Evolutionary conservation across 2,329 filamentous ascomycete species (phyloP), one percentile per base, ranked within the genome.

Genomic region (Cladobotryum protrusum): DNA sequence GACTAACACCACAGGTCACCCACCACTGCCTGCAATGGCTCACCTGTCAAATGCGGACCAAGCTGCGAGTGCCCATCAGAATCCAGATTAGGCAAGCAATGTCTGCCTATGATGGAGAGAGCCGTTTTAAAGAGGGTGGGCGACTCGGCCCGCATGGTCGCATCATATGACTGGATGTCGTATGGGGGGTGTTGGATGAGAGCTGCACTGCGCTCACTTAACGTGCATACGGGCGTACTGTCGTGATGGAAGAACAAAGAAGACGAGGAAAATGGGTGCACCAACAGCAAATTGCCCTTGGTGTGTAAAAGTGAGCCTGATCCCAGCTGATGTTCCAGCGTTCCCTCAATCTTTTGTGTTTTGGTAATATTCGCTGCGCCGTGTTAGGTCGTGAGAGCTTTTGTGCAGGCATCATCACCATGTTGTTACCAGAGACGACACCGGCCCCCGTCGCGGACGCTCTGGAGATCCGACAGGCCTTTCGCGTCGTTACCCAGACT

Each of bases 401-500:
- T 6, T 37, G 14, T 37, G 39, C 39, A 20, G 39, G 18, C 40
- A 36, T 24, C n/a, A 9, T 24, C 33, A 49, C 49, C 46, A 41
- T 19, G 35, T 29, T 52, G 13, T 47, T 47, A 13, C 50, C 47
- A 37, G 32, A 41, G 32, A 41, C 50, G n/a, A 52, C 50, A 2
- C 13, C 36, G n/a, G 46, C 50, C 3, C 46, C 49, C 19, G 47
- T 52, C 49, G 52, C 53, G 46, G 52, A 52, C 52, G 43, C 53
- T 11, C 46, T 58, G 15, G 55, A 49, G 12, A 49, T 54, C 50
- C 62, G 63, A 29, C 60, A 65, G 51, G 54, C 19, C 52, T 46
- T 37, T 35, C 56, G 61, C 48, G 56, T 70, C 41, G 58, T 72
- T 39, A 70, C 67, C 14, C 69, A 71, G 56, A 70, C 63, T 4